These are phyloP conservation scores for Kodamaea nitidulidarum DNA, from an alignment of 805 yeast species.

Conservation along the genomic window DNA sequence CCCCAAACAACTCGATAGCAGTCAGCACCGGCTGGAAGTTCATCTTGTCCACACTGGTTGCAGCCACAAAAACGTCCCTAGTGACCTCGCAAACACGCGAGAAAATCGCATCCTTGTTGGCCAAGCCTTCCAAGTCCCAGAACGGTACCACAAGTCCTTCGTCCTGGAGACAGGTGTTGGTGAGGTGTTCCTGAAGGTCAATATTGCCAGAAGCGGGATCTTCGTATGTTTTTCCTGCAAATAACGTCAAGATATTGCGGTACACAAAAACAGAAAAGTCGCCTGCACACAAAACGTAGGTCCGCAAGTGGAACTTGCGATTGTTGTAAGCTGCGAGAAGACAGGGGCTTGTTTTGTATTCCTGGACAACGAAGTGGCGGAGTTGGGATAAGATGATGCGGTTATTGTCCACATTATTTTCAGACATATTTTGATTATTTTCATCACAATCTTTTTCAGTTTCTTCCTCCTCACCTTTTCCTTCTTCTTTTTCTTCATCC, in stretches of 20 bases:
- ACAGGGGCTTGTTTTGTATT: constrained; percentile 67
- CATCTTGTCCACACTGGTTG: constrained; percentile 71
- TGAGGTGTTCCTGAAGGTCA: constrained; percentile 71
- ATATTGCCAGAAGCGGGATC: constrained; percentile 24
- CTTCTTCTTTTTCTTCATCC: constrained; percentile 53
- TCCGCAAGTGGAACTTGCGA: constrained; percentile 85
- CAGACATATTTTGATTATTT: constrained; percentile 48
- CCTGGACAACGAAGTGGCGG: constrained; percentile 88
- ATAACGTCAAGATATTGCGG: constrained; percentile 73
- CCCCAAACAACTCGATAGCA: constrained; percentile 82
- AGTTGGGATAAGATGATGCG: constrained; percentile 82
- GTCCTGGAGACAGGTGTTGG: constrained; percentile 89
- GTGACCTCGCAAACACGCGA: constrained; percentile 57
- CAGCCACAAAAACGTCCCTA: constrained; percentile 75
- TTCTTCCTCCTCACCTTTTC: too few relatives aligned
- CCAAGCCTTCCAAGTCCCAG: constrained; percentile 44
- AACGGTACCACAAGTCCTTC: constrained; percentile 61
- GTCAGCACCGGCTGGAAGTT: constrained; percentile 78
- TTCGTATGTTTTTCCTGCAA: constrained; percentile 57
- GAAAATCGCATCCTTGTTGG: constrained; percentile 40
- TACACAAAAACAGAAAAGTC: constrained; percentile 75
- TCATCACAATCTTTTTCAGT: constrained; percentile 42
- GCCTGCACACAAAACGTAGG: constrained; percentile 75
- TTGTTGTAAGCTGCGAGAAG: constrained; percentile 54
- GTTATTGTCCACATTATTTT: constrained; percentile 47